Percentiles rank a stretch among this genome's conserved stretches.
Conservation (phyloP, 139 green algal genomes). For the Tetradesmus obliquus region DNA sequence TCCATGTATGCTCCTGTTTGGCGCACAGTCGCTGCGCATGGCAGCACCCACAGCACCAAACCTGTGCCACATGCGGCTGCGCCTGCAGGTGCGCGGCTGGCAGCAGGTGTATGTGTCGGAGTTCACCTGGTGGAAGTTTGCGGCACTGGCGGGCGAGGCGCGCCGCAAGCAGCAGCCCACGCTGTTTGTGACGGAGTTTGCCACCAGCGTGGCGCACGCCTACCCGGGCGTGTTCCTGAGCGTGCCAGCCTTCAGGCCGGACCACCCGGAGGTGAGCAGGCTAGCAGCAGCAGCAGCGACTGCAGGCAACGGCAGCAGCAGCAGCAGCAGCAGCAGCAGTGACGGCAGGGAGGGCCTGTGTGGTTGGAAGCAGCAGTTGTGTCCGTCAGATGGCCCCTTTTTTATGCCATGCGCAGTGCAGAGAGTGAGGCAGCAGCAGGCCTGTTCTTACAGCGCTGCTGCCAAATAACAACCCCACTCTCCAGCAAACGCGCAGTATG, state of each 20-base stretch:
- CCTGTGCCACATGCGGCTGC: background rate
- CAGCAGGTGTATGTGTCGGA: background rate
- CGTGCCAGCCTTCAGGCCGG: slow-evolving; percentile 13
- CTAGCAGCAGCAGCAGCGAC: background rate
- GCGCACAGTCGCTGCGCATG: background rate
- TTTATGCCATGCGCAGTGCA: background rate
- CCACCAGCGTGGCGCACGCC: slow-evolving; percentile 20
- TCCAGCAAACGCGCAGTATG: no score
- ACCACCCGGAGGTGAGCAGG: background rate
- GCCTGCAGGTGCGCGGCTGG: background rate
- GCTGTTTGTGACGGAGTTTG: slow-evolving; percentile 31
- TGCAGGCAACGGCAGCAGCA: background rate
- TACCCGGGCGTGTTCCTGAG: slow-evolving; percentile 16
- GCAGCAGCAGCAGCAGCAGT: background rate
- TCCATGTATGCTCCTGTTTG: no score
- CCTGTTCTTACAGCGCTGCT: no score
- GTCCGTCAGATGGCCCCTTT: background rate
- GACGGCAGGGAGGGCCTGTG: background rate
- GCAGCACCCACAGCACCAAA: background rate
- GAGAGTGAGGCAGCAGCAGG: background rate
- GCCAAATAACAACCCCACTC: no score
- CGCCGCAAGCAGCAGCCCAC: background rate
- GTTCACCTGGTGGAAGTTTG: slow-evolving; percentile 26
- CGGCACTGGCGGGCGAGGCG: background rate
- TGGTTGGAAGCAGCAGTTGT: background rate